phyloP scores from a whole-genome alignment of 2,329 filamentous ascomycete genomes.

The Aspergillus tanneri region DNA sequence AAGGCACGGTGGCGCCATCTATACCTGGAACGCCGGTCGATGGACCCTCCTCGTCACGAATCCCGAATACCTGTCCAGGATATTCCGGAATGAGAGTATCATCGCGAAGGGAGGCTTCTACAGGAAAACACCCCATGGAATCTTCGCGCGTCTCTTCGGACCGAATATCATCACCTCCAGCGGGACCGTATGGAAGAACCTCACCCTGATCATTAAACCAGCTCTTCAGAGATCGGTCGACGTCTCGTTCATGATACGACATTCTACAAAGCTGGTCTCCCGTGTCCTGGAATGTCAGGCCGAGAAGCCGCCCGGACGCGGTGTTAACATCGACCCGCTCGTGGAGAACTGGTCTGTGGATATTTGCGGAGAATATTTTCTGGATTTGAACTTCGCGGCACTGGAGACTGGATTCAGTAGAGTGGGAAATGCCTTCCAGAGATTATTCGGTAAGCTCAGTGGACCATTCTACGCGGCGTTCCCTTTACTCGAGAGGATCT shows the following conservation, averaged over 20 bases:
- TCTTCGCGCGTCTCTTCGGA: constrained; percentile 37
- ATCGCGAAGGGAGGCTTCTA: constrained; percentile 43
- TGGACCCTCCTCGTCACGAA: constrained; percentile 52
- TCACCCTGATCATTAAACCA: constrained; percentile 10
- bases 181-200: not conserved
- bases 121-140: constrained; percentile 42
- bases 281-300: not conserved
- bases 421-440: not conserved
- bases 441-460: not conserved
- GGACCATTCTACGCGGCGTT: not conserved
- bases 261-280: not conserved
- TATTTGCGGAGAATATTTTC: constrained; percentile 27
- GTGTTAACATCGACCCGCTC: too few relatives aligned
- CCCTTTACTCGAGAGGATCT: not conserved
- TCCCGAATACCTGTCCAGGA: constrained; percentile 46
- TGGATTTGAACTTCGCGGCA: constrained; percentile 24
- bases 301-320: not conserved
- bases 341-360: too few relatives aligned
- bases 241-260: not conserved
- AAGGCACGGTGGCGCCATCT: constrained; percentile 50
- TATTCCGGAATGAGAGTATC: constrained; percentile 33
- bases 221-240: not conserved
- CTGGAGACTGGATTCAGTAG: not conserved
- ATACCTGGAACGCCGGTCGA: constrained; percentile 50
- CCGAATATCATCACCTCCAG: constrained; percentile 15